phyloP scores from a whole-genome alignment of 805 yeast species.

The Tetrapisispora pingtungensis region DNA sequence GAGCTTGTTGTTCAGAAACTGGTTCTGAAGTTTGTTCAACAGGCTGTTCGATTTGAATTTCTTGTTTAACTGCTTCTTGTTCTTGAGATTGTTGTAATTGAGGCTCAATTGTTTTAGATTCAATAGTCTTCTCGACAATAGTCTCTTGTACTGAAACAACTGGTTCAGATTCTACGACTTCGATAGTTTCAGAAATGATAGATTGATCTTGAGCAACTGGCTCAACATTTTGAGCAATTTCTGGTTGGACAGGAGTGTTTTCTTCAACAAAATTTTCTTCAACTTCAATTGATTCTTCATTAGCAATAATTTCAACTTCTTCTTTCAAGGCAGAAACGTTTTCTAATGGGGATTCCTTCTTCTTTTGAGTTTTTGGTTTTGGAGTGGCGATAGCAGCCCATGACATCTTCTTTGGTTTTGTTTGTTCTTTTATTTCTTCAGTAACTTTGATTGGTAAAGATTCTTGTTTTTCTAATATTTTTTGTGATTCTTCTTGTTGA shows the following conservation, averaged over 20 bases:
- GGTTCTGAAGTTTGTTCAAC: conserved; percentile 1
- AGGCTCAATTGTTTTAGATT: conserved; percentile 3
- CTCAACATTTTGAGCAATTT: conserved; percentile 1
- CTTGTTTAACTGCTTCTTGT: conserved; percentile 1
- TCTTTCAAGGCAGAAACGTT: conserved; percentile 28
- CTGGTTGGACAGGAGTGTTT: conserved; percentile 4
- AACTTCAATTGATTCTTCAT: conserved; percentile 8
- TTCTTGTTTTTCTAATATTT: conserved; percentile 9
- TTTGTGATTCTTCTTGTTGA: conserved; percentile 5
- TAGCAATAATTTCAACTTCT: conserved; percentile 24
- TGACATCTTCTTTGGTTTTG: conserved; percentile 32
- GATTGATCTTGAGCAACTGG: conserved; percentile 6
- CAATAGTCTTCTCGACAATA: background rate
- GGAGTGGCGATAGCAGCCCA: conserved; percentile 69
- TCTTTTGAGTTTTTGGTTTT: conserved; percentile 30
- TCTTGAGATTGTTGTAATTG: conserved; percentile 6
- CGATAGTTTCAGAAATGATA: conserved; percentile 3
- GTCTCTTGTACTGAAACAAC: conserved; percentile 1
- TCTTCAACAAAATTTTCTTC: conserved; percentile 6
- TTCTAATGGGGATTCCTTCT: conserved; percentile 23
- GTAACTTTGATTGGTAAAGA: conserved; percentile 4
- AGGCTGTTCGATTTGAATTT: conserved; percentile 3
- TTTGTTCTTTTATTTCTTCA: conserved; percentile 2
- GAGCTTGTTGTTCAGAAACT: conserved; percentile 7
- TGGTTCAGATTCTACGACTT: background rate